These are phyloP conservation scores for Eleusine coracana DNA, from an alignment of 176 grass and related monocot genomes.

Conservation along the genomic window DNA sequence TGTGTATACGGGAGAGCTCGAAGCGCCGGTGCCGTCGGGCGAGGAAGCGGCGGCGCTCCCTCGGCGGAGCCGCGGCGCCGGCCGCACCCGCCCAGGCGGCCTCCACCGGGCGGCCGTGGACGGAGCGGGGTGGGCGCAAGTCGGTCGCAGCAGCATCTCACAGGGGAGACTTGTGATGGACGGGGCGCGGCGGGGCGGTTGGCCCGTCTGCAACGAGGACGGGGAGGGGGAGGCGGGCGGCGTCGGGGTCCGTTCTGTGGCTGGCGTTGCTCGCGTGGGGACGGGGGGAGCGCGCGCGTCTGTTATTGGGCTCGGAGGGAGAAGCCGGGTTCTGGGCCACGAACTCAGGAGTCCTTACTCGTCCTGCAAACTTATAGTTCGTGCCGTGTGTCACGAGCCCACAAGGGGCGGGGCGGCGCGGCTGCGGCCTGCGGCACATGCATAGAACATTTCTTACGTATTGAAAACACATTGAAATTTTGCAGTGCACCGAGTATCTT, in stretches of 20 bases:
- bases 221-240: not conserved
- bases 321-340: too few species aligned
- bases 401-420: too few species aligned
- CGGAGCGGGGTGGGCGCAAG: constrained; percentile 12
- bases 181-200: not conserved
- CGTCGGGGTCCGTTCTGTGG: not conserved
- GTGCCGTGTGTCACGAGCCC: too few species aligned
- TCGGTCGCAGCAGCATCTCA: constrained; percentile 38
- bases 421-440: too few species aligned
- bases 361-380: too few species aligned
- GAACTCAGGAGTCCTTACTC: too few species aligned
- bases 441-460: too few species aligned
- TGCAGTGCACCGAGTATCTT: too few species aligned
- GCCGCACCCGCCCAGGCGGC: constrained; percentile 7
- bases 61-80: not conserved
- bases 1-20: constrained; percentile 16
- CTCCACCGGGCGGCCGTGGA: constrained; percentile 31
- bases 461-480: too few species aligned
- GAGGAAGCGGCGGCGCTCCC: constrained; percentile 12
- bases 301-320: too few species aligned
- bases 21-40: constrained; percentile 13
- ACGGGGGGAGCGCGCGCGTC: not conserved
- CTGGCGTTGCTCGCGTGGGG: not conserved
- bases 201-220: not conserved
- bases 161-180: not conserved